Evolutionary conservation across 257 asterid species (phyloP).

Genomic region (Solanum dulcamara): DNA sequence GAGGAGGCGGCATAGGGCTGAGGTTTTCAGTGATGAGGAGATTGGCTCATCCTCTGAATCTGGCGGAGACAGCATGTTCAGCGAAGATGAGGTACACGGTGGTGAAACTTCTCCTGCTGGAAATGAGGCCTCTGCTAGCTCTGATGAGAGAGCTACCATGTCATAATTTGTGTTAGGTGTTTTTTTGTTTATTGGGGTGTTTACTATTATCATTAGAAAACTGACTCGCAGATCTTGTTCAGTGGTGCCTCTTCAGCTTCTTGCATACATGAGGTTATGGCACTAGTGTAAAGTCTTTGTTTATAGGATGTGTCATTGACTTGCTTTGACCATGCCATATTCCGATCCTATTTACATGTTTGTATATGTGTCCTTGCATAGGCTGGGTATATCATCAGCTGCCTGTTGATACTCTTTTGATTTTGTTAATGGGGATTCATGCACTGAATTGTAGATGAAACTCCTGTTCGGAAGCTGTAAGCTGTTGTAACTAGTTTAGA

Average conservation of each 20-base stretch:
- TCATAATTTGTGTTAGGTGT: not conserved
- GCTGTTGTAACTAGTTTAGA: not conserved
- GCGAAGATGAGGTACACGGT: slow-evolving; percentile 68
- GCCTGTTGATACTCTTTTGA: not conserved
- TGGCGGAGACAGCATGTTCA: slow-evolving; percentile 46
- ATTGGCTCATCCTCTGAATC: slow-evolving; percentile 51
- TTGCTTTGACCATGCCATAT: not conserved
- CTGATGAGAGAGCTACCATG: slow-evolving; percentile 27
- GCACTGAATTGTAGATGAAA: not conserved
- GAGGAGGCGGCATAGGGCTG: slow-evolving; percentile 56
- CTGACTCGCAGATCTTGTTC: not conserved
- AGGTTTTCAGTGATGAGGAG: slow-evolving; percentile 65
- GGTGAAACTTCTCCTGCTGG: slow-evolving; percentile 35
- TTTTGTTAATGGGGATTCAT: not conserved
- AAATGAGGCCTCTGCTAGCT: slow-evolving; percentile 58
- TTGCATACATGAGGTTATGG: not conserved
- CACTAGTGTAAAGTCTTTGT: not conserved
- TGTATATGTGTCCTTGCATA: not conserved
- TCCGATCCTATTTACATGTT: not conserved
- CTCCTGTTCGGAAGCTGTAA: not conserved
- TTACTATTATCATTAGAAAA: not conserved
- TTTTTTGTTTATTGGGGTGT: not conserved
- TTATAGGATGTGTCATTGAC: not conserved
- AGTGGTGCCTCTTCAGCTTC: not conserved
- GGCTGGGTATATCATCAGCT: not conserved